Base-by-base conservation (phyloP, 352 stramenopile genomes). In the Phytophthora fragariae region DNA sequence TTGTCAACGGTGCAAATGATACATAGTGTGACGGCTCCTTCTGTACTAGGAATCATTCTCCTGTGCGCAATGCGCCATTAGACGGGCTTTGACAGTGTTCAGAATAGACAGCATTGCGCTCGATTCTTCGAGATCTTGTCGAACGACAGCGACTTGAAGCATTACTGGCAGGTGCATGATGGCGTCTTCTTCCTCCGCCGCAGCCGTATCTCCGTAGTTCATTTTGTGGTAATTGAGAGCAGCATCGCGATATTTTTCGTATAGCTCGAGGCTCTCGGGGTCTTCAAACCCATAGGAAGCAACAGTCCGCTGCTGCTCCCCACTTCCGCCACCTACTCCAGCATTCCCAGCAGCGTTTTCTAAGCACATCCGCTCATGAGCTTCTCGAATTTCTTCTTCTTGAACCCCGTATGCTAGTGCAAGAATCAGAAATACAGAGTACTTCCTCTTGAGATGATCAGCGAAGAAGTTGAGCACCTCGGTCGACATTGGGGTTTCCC, bases 101-200 rank as follows among this genome's bases (percentile, higher is more conserved):
- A 95, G 74, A 53, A 96, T 96, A 1, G 80, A 80, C 0, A 89
- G 63, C 88, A 96, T 94, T n/a, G 84, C 85, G 15, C 65, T 78
- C 10, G 76, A 81, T 66, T 96, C 89, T 33, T 96, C 89, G 33
- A 82, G 46, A 49, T 95, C 88, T 65, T 84, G 76, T 17, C 89
- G 85, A 60, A 96, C 74, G 5, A 92, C 65, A 2, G 88, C 80
- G 24, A 96, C 86, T 68, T 94, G 89, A 11, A 96, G 79, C 89
- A 96, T 96, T 17, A 96, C 89, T 0, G 89, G 89, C n/a, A 96
- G 72, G 52, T 96, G 89, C 89, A 96, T 96, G 72, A 96, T 95
- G 46, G 89, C 89, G 70, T 96, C 89, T 79, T 96, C 89, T 76
- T 96, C 89, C 58, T 94, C 89, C 1, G 89, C 89, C 4, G 88